These are phyloP conservation scores for Nakazawaea peltata DNA, from an alignment of 805 yeast species.

Conservation along the genomic window DNA sequence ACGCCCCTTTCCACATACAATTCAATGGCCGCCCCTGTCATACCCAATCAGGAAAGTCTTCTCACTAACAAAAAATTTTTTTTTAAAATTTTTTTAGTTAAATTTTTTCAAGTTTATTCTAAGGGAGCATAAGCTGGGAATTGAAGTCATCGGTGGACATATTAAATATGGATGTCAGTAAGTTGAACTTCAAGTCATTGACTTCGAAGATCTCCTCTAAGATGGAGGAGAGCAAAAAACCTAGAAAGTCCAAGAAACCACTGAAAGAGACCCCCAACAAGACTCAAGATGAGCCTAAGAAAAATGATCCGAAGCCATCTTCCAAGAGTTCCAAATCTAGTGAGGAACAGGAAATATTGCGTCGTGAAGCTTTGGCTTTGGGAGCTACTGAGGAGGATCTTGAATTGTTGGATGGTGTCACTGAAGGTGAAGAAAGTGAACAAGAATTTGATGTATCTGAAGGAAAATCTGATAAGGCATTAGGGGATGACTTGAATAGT, in stretches of 20 bases:
- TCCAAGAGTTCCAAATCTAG: conserved; percentile 10
- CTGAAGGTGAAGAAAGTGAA: conserved; percentile 44
- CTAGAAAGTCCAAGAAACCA: conserved; percentile 14
- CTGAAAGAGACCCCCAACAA: neutral
- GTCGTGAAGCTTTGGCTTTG: conserved; percentile 67
- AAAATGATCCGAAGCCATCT: conserved; percentile 11
- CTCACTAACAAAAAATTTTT: conserved; percentile 1
- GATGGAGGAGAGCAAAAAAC: conserved; percentile 21
- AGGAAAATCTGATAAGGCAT: conserved; percentile 31
- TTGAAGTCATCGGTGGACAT: neutral
- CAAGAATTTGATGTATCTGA: conserved; percentile 38
- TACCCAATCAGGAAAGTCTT: neutral
- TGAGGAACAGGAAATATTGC: conserved; percentile 29
- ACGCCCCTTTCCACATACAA: too few relatives aligned
- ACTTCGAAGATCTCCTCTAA: conserved; percentile 58
- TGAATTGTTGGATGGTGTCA: conserved; percentile 47
- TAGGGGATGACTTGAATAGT: conserved; percentile 45
- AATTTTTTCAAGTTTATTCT: too few relatives aligned
- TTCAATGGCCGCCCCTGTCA: neutral
- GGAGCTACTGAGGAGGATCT: conserved; percentile 88
- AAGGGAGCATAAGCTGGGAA: too few relatives aligned
- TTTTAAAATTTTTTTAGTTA: neutral
- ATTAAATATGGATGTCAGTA: conserved; percentile 32
- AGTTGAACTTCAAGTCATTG: conserved; percentile 45
- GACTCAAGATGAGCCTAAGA: conserved; percentile 7